Conservation (phyloP, 2,329 filamentous ascomycete species). For the Colletotrichum ledebouriae region DNA sequence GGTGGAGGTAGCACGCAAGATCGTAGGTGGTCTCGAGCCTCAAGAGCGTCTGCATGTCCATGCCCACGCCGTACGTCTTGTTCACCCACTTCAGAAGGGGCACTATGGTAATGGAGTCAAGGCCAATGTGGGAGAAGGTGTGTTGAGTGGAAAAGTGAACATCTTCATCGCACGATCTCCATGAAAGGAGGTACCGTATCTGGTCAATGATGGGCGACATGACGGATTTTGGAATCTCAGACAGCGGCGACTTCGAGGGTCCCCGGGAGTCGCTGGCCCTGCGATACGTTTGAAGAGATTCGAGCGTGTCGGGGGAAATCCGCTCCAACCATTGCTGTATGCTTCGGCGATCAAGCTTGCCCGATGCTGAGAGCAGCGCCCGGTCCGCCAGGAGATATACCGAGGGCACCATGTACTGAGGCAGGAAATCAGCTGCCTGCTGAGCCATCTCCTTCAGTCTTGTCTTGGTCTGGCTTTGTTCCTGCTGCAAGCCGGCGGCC, state of each 20-base stretch:
- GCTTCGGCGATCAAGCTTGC: slow-evolving; percentile 1
- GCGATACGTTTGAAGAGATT: neutral
- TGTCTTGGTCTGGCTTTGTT: neutral
- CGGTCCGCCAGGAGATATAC: slow-evolving; percentile 45
- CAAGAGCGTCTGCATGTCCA: slow-evolving; percentile 4
- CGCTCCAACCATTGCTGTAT: neutral
- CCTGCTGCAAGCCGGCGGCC: neutral
- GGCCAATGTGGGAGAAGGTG: slow-evolving; percentile 2
- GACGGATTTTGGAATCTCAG: slow-evolving; percentile 4
- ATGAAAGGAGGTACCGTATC: slow-evolving; percentile 10
- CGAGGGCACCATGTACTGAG: slow-evolving; percentile 53
- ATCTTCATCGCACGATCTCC: neutral
- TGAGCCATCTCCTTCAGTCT: slow-evolving; percentile 36
- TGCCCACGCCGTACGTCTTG: neutral
- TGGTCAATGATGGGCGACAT: neutral
- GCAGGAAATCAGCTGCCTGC: slow-evolving; percentile 52
- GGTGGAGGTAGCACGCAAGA: slow-evolving; percentile 1
- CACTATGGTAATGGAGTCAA: neutral
- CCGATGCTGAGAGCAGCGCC: slow-evolving; percentile 13
- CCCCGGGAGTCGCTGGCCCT: neutral
- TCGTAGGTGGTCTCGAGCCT: neutral
- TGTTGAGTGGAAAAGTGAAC: neutral
- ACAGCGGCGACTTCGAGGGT: neutral
- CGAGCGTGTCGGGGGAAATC: neutral
- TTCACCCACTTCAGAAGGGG: slow-evolving; percentile 1